phyloP scores from a whole-genome alignment of 2,329 filamentous ascomycete genomes.

The Fusarium cicatricum region DNA sequence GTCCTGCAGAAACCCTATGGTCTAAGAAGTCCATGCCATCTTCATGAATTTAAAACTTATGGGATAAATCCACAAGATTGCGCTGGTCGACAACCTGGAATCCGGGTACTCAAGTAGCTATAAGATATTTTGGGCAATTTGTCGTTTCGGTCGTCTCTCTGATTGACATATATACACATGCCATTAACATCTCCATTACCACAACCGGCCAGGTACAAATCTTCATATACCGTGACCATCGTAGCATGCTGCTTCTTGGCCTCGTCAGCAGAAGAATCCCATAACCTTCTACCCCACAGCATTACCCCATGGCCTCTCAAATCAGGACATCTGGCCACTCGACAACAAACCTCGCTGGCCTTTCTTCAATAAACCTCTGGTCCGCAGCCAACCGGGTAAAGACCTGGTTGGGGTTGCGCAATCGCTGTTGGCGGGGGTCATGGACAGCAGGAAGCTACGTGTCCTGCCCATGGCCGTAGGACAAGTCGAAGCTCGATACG shows the following conservation, averaged over 20 bases:
- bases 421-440: neutral
- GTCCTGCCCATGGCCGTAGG: no score
- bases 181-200: no score
- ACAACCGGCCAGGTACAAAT: neutral
- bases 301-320: constrained; percentile 6
- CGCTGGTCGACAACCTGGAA: neutral
- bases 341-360: constrained; percentile 2
- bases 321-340: constrained; percentile 21
- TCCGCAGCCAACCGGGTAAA: neutral
- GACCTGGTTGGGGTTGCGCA: constrained; percentile 8
- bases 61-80: neutral
- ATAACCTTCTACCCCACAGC: constrained; percentile 2
- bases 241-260: neutral
- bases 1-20: neutral
- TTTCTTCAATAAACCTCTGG: constrained; percentile 11
- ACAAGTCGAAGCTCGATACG: no score
- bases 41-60: constrained; percentile 2
- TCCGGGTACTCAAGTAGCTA: neutral
- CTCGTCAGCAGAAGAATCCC: neutral
- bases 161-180: no score
- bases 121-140: neutral
- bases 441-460: no score
- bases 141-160: neutral
- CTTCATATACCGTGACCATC: neutral
- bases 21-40: neutral